Base-by-base conservation (phyloP, 441 rosid genomes). In the Oxalis stricta region DNA sequence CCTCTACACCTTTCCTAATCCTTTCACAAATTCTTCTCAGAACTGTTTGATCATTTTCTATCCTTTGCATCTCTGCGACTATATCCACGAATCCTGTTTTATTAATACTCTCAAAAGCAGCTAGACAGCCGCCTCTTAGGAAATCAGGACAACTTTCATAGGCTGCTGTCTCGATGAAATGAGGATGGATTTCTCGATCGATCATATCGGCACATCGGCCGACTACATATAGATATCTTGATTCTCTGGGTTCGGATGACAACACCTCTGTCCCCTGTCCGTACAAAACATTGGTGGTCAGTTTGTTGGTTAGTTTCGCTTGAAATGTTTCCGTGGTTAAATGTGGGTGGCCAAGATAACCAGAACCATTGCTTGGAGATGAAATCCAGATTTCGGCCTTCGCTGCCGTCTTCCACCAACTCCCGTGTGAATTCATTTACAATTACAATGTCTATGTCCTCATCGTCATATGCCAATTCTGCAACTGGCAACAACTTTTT, bases 301-400 rank as follows among this genome's bases (percentile, higher is more conserved):
- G 23, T 33, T 18, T 64, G 54, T 64, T 51, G 17, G 30, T 52
- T 0, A 67, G 63, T 32, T 72, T 66, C 0, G 60, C 77, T 12
- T 69, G 67, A 37, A 76, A 76, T 26, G 38, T 50, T 36, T 73
- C 66, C 5, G 68, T 46, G 5, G 73, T 69, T 20, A 64, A 16
- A 23, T 60, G 62, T 18, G 79, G 88, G 40, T 79, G 73, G 50
- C 58, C 52, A 1, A 79, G 64, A 50, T 73, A 76, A 33, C 79
- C 81, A 5, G 68, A 64, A 9, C 66, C 73, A 14, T 76, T 79
- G 65, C 84, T 79, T 0, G 88, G 76, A 32, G 88, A 76, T 11
- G 88, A 66, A 4, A 79, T 63, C 81, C 88, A 79, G 38, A 76
- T 71, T 59, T 76, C 88, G 1, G 81, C 84, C 43, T 76, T 81